These are phyloP conservation scores for Saccharum spontaneum DNA, from an alignment of 176 grass and related monocot genomes.

Conservation along the genomic window DNA sequence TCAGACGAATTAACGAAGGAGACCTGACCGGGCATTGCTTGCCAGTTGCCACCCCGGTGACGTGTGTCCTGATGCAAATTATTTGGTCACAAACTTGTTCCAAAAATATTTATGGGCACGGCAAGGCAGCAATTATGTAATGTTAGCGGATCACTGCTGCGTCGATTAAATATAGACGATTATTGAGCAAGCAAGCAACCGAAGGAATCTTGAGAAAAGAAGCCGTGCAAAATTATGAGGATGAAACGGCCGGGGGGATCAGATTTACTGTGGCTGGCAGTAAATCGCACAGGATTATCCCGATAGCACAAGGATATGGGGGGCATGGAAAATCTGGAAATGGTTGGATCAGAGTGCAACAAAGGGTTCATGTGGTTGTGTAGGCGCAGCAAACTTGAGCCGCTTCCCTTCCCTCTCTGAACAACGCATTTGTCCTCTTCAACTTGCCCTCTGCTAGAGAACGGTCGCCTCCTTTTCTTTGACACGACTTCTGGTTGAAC, in stretches of 20 bases:
- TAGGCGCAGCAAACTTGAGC: conserved; percentile 18
- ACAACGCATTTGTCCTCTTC: background rate
- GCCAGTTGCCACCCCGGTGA: conserved; percentile 19
- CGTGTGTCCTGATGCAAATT: conserved; percentile 46
- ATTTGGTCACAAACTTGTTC: conserved; percentile 18
- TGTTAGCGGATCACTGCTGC: background rate
- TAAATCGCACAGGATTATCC: conserved; percentile 11
- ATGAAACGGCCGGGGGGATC: background rate
- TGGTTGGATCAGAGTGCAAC: conserved; percentile 36
- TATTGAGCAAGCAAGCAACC: background rate
- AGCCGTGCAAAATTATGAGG: background rate
- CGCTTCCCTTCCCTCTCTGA: background rate
- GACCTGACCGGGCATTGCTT: conserved; percentile 15
- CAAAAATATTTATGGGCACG: conserved; percentile 21
- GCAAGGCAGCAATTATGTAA: conserved; percentile 28
- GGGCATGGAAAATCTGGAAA: conserved; percentile 22
- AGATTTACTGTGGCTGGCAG: background rate
- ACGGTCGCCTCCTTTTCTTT: conserved; percentile 11
- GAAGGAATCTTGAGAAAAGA: background rate
- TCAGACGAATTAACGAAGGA: conserved; percentile 28
- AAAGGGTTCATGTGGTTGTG: conserved; percentile 26
- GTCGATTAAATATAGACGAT: background rate
- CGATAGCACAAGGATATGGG: background rate
- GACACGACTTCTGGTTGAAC: conserved; percentile 19
- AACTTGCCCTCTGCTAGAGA: background rate